Conservation (phyloP, 1,284 basidiomycete genomes). For the Leccinum discolor region DNA sequence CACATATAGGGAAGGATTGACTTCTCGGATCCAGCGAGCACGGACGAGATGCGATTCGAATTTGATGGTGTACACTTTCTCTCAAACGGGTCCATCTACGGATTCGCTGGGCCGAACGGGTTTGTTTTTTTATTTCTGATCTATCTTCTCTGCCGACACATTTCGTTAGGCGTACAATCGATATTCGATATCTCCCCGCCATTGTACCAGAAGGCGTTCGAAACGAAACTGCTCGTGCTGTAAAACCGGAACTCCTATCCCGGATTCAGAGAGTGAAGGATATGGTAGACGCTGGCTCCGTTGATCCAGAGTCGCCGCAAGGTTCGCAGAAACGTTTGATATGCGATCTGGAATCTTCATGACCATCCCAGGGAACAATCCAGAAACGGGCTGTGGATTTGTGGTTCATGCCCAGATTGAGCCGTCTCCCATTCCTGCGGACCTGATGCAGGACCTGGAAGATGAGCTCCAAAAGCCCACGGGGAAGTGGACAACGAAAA, state of each 20-base stretch:
- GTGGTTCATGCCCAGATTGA: slow-evolving; percentile 62
- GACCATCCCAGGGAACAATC: slow-evolving; percentile 13
- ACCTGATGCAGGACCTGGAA: slow-evolving; percentile 67
- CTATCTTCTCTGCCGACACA: not conserved
- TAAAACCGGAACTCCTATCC: slow-evolving; percentile 65
- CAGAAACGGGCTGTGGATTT: slow-evolving; percentile 55
- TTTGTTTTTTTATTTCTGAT: slow-evolving; percentile 25
- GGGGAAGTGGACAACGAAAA: slow-evolving; percentile 57
- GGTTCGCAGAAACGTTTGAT: slow-evolving; percentile 7
- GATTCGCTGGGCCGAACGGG: slow-evolving; percentile 70
- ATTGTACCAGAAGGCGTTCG: slow-evolving; percentile 55
- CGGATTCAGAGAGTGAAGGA: slow-evolving; percentile 60
- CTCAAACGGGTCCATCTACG: slow-evolving; percentile 77
- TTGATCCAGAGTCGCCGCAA: slow-evolving; percentile 47
- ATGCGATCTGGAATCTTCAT: not conserved
- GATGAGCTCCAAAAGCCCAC: slow-evolving; percentile 72
- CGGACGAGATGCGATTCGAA: slow-evolving; percentile 64
- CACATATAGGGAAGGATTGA: slow-evolving; percentile 66
- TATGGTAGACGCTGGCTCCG: slow-evolving; percentile 62
- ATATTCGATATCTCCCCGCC: slow-evolving; percentile 69
- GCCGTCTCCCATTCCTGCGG: slow-evolving; percentile 48
- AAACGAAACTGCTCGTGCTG: slow-evolving; percentile 64
- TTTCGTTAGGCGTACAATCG: slow-evolving; percentile 50
- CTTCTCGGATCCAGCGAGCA: slow-evolving; percentile 48
- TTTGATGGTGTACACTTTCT: slow-evolving; percentile 82